Evolutionary conservation across 192 early-diverging fungal species (phyloP), one percentile per base, ranked within the genome.

Genomic region (Glomus cerebriforme): DNA sequence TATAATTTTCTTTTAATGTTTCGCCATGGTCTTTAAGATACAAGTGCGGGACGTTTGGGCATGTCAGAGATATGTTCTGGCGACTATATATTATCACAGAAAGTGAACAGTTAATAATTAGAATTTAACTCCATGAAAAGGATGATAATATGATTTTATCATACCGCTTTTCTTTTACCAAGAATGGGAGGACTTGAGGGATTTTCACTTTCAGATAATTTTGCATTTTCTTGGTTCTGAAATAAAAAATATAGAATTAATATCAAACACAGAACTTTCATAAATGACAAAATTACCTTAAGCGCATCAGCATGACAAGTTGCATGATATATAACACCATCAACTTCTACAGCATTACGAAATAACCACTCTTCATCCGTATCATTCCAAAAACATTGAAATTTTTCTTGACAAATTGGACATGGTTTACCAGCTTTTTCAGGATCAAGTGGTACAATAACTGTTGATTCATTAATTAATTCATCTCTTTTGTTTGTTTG

Each of bases 401-500:
- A 92, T 62, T 91, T 85, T 84, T 95, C 94, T 73, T 88, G 87
- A 81, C 94, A 95, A 60, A 95, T 88, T 1, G 89, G 91, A 79
- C 93, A 94, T 13, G 90, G 87, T 71, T 87, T 89, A 34, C 82
- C 81, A 58, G 83, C 82, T 26, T 82, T 81, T 73, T 83, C 81
- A 54, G 31, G 29, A 27, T 79, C 67, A 29, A 83, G 62, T 15
- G 49, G 66, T 19, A 81, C 65, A 27, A 75, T 67, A 17, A 86
- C 60, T 0, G 63, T 76, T 13, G 79, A 59, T 60, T 86, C 82
- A 15, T 78, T 82, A 0, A 82, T 49, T 0, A 78, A 70, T 39
- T 81, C 73, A n/a, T 82, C 82, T 45, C 77, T 63, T 32, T 82
- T 80, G 29, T 76, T 82, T 12, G 81, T 67, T 67, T 80, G 83